Evolutionary conservation across 441 rosid species (phyloP).

Genomic region (Eutrema salsugineum): DNA sequence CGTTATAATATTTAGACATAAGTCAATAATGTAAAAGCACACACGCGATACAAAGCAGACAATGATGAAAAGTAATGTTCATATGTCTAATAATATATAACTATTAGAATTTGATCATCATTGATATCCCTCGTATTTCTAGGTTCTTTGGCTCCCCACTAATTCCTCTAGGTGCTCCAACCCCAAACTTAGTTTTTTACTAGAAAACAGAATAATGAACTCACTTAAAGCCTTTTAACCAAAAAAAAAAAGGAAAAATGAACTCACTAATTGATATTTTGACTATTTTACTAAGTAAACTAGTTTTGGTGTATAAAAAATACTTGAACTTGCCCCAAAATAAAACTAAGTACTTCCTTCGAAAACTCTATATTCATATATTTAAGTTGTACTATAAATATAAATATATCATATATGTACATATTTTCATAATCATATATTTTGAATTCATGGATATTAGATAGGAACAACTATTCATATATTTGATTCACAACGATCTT

Average conservation of each 20-base stretch:
- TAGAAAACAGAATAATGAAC: not conserved
- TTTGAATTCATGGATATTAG: not conserved
- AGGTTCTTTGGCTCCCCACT: slow-evolving; percentile 24
- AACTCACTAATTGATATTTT: not conserved
- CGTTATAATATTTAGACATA: not conserved
- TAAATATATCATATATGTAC: no score
- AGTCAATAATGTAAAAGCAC: slow-evolving; percentile 19
- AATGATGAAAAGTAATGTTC: slow-evolving; percentile 19
- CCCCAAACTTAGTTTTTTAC: slow-evolving; percentile 5
- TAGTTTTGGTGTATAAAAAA: not conserved
- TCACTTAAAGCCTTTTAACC: no score
- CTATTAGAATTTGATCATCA: slow-evolving; percentile 8
- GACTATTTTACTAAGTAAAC: not conserved
- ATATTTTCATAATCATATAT: not conserved
- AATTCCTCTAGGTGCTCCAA: slow-evolving; percentile 14
- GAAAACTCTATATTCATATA: not conserved
- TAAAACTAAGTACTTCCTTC: not conserved
- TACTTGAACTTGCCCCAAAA: not conserved
- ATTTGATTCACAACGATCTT: not conserved
- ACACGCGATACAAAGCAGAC: slow-evolving; percentile 19
- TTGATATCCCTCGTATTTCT: slow-evolving; percentile 3
- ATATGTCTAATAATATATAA: not conserved
- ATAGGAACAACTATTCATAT: not conserved
- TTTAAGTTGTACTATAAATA: not conserved
- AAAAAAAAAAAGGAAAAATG: no score